A percentile compares a stretch with the other conserved stretches of the same genome.
Conservation (phyloP, 768 basidiomycete species). For the Porphyrellus cyaneotinctus region DNA sequence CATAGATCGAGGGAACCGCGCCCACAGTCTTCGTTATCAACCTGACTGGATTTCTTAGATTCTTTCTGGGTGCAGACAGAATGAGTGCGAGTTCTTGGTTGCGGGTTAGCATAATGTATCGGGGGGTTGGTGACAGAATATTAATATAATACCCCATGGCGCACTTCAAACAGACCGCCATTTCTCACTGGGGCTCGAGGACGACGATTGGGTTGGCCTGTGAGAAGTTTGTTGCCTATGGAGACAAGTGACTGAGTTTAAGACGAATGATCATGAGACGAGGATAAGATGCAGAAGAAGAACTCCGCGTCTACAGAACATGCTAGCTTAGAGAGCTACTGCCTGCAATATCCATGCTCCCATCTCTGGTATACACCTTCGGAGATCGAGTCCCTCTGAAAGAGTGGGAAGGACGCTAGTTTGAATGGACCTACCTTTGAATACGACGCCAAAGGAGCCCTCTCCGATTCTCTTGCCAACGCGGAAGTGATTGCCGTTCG, state of each 20-base stretch:
- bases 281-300: background rate
- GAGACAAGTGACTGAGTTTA: conserved; percentile 14
- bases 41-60: too few relatives aligned
- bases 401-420: background rate
- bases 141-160: too few relatives aligned
- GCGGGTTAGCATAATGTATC: too few relatives aligned
- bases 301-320: conserved; percentile 7
- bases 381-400: conserved; percentile 2
- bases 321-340: conserved; percentile 2
- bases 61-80: too few relatives aligned
- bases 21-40: too few relatives aligned
- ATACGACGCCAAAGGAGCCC: conserved; percentile 97
- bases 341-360: conserved; percentile 8
- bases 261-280: background rate
- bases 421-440: conserved; percentile 67
- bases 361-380: background rate
- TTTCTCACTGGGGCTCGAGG: conserved; percentile 46
- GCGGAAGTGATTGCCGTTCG: conserved; percentile 70
- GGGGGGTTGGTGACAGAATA: too few relatives aligned
- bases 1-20: too few relatives aligned
- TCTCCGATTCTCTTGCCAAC: conserved; percentile 99
- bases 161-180: too few relatives aligned
- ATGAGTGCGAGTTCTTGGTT: too few relatives aligned
- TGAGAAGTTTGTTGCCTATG: conserved; percentile 78
- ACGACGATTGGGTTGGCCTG: conserved; percentile 64